Evolutionary conservation across 768 basidiomycete genomes (phyloP), one percentile per base, ranked within the genome.

Genomic region (Tylopilus felleus): DNA sequence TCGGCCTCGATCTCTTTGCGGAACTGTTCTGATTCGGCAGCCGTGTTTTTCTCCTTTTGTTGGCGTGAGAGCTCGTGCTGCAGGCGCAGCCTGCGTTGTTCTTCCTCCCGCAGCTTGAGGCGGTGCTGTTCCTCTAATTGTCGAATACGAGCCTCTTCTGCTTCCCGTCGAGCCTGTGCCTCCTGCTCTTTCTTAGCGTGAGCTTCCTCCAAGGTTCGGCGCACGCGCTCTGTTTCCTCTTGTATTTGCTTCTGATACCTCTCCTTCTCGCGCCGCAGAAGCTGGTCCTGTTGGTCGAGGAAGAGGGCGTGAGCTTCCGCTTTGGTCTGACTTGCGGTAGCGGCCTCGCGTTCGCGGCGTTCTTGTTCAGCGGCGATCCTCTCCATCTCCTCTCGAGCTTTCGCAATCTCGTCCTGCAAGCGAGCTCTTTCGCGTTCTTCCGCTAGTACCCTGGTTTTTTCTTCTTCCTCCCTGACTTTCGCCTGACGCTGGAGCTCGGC

Each of bases 351-450:
- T 2, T 62, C 68, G 25, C 60, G 67, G 29, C 55, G 64, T 35
- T 64, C 61, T 27, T 66, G 60, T 29, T 70, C 66, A 4, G 60
- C 62, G 17, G 57, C 43, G 23, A 57, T 59, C 43, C 49, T 59
- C 44, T 65, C 61, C 52, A 70, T 49, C 51, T 70, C 68, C 42
- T 46, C 54, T 25, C 53, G 66, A n/a, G 62, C 59, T 47, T 59
- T 66, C 22, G 46, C 61, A 5, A 70, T 66, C 48, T 70, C 70
- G 22, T 51, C 57, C 40, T 71, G 66, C 56, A 70, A 43, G 21
- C 64, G 68, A 8, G 46, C 59, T 42, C 52, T 61, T 49, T 72
- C 71, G n/a, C 56, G 57, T 47, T 64, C 71, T 55, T 73, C 69
- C 21, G 49, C 59, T 13, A 44, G 8, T 25, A 25, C 46, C 21